Conservation (phyloP, 306 rosid species). For the Trifolium fragiferum region DNA sequence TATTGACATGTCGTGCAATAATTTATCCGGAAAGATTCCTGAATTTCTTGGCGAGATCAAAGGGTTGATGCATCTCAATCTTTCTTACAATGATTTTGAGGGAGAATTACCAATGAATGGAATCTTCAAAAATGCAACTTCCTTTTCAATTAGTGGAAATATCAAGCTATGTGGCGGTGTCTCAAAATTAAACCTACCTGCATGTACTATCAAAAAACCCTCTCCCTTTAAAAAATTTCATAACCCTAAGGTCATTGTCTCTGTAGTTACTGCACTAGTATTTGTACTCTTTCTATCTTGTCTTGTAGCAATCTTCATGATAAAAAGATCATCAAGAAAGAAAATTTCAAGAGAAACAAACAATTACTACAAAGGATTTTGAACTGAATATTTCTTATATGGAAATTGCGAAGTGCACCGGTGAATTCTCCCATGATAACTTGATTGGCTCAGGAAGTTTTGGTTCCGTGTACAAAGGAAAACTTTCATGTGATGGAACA, state of each 20-base stretch:
- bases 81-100: constrained; percentile 49
- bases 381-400: constrained; percentile 41
- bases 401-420: constrained; percentile 37
- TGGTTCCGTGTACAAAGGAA: constrained; percentile 53
- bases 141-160: constrained; percentile 45
- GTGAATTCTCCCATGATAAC: constrained; percentile 45
- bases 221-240: constrained; percentile 17
- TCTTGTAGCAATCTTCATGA: constrained; percentile 4
- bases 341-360: constrained; percentile 1
- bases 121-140: constrained; percentile 43
- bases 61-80: constrained; percentile 31
- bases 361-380: constrained; percentile 1
- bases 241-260: constrained; percentile 35
- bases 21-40: constrained; percentile 50
- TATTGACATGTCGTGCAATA: constrained; percentile 46
- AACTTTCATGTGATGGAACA: constrained; percentile 21
- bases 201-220: constrained; percentile 30
- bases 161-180: constrained; percentile 48
- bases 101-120: constrained; percentile 48
- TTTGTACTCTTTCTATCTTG: constrained; percentile 29
- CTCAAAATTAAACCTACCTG: constrained; percentile 39
- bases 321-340: constrained; percentile 18
- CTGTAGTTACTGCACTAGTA: constrained; percentile 29
- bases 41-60: constrained; percentile 39
- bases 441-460: constrained; percentile 50